A percentile compares a stretch with the other conserved stretches of the same genome.
Evolutionary conservation across 495 filamentous ascomycete genomes (phyloP).

Genomic region (Margaritispora aquatica): DNA sequence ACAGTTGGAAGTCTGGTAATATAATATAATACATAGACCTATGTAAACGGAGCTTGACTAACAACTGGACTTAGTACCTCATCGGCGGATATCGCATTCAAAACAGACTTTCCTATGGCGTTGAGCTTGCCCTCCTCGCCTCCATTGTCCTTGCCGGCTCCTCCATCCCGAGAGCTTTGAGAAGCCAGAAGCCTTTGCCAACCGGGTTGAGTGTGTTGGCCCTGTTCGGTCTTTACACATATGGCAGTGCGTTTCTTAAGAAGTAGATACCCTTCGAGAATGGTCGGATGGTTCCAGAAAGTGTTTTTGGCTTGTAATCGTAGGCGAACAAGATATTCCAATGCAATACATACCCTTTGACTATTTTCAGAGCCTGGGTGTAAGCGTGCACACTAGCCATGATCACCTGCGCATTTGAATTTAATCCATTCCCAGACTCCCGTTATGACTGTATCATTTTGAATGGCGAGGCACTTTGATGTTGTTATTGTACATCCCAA

Average conservation of each 20-base stretch:
- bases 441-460: not conserved
- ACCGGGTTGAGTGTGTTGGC: constrained; percentile 61
- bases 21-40: not conserved
- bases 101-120: constrained; percentile 58
- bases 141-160: constrained; percentile 74
- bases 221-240: constrained; percentile 50
- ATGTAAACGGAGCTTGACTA: not conserved
- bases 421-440: not conserved
- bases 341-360: too few species aligned
- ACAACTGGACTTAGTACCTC: constrained; percentile 42
- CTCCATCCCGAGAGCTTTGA: constrained; percentile 78
- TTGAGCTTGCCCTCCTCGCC: constrained; percentile 72
- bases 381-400: too few species aligned
- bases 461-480: not conserved
- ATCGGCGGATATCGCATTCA: constrained; percentile 66
- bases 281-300: too few species aligned
- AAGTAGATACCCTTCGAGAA: not conserved
- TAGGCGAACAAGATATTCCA: too few species aligned
- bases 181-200: constrained; percentile 71
- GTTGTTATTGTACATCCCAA: constrained; percentile 6
- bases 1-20: constrained; percentile 60
- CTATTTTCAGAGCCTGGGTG: too few species aligned
- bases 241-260: constrained; percentile 45
- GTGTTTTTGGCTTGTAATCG: too few species aligned
- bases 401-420: not conserved